phyloP scores from a whole-genome alignment of 768 basidiomycete species.

The Agaricus sinodeliciosus region DNA sequence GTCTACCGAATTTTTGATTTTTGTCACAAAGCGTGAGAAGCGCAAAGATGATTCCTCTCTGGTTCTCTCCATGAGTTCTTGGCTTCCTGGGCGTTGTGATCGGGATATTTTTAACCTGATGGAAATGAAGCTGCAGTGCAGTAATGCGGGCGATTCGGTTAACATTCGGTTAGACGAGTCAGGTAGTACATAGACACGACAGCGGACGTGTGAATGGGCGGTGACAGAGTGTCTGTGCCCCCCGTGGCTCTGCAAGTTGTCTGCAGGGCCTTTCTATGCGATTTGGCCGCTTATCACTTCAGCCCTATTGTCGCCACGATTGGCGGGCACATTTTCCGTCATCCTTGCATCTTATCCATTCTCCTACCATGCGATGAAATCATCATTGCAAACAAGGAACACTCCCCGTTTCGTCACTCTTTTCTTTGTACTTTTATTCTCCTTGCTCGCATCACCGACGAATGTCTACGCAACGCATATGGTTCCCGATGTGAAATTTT shows the following conservation, averaged over 20 bases:
- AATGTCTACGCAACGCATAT: background rate
- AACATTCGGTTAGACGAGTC: too few species aligned
- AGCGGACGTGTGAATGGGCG: too few species aligned
- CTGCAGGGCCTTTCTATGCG: background rate
- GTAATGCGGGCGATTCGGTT: too few species aligned
- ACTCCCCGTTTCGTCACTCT: background rate
- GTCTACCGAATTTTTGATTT: too few species aligned
- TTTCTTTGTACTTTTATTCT: background rate
- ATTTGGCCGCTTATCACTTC: background rate
- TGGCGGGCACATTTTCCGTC: background rate
- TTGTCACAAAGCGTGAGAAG: too few species aligned
- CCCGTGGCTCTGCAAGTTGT: background rate
- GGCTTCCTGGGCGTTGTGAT: too few species aligned
- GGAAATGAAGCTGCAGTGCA: background rate
- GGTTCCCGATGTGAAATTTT: background rate
- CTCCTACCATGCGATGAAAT: constrained; percentile 4
- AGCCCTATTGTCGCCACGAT: background rate
- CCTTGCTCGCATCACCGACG: background rate
- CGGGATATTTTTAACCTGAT: background rate
- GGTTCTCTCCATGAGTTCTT: too few species aligned
- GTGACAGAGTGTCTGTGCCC: too few species aligned
- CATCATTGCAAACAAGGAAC: background rate
- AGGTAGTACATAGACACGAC: too few species aligned
- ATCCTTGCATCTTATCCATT: background rate
- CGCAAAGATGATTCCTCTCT: too few species aligned